Evolutionary conservation across 352 stramenopile species (phyloP).

Genomic region (Pythium chondricola): DNA sequence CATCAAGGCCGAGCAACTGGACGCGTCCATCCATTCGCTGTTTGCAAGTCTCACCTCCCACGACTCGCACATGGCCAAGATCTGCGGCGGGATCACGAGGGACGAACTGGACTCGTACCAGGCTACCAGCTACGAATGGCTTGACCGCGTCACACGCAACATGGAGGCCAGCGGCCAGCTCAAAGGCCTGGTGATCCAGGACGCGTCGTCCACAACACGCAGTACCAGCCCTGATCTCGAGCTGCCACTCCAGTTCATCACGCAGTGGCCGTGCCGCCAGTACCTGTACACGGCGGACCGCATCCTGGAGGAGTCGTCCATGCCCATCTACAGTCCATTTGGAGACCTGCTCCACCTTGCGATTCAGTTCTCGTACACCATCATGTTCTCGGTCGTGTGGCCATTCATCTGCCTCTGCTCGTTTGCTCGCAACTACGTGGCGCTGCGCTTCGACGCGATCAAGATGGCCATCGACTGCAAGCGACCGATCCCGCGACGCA

Average conservation of each 20-base stretch:
- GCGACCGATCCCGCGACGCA: slow-evolving; percentile 35
- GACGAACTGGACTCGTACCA: slow-evolving; percentile 45
- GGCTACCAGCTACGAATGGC: slow-evolving; percentile 48
- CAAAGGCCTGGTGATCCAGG: slow-evolving; percentile 26
- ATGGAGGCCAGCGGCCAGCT: slow-evolving; percentile 29
- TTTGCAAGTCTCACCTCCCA: slow-evolving; percentile 38
- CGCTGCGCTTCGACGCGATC: slow-evolving; percentile 53
- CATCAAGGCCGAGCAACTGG: slow-evolving; percentile 29
- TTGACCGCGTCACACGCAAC: slow-evolving; percentile 39
- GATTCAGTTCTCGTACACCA: slow-evolving; percentile 67
- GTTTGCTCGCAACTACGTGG: slow-evolving; percentile 41
- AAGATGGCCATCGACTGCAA: slow-evolving; percentile 68
- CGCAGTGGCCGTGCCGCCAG: slow-evolving; percentile 51
- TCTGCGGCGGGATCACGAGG: slow-evolving; percentile 28
- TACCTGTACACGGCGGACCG: slow-evolving; percentile 52
- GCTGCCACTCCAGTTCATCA: slow-evolving; percentile 34
- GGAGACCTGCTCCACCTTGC: slow-evolving; percentile 48
- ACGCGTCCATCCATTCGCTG: slow-evolving; percentile 26
- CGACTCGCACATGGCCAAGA: slow-evolving; percentile 44
- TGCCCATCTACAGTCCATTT: slow-evolving; percentile 49
- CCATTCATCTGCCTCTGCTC: slow-evolving; percentile 53
- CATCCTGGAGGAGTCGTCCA: slow-evolving; percentile 53
- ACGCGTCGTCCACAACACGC: background rate
- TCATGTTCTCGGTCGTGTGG: slow-evolving; percentile 65
- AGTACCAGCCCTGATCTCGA: background rate